Conservation (phyloP, 1,284 basidiomycete genomes). For the Ganoderma boninense region DNA sequence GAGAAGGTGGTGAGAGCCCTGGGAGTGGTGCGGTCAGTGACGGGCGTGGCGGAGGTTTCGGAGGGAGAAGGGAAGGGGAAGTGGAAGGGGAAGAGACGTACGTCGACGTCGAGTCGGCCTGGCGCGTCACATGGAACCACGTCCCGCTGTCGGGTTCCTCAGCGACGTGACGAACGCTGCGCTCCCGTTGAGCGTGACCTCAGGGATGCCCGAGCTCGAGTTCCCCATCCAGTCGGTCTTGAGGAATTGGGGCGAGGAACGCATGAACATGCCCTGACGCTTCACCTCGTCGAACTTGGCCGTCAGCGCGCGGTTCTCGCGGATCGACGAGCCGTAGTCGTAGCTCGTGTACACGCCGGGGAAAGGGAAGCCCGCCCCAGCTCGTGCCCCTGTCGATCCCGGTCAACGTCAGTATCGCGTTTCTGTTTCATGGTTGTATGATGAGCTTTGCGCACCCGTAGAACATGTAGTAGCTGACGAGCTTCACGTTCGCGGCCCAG, state of each 20-base stretch:
- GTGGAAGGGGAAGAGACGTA: constrained; percentile 43
- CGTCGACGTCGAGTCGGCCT: constrained; percentile 73
- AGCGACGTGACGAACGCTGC: constrained; percentile 68
- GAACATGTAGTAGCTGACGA: constrained; percentile 84
- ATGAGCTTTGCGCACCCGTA: constrained; percentile 60
- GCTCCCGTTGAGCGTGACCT: constrained; percentile 56
- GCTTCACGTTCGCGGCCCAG: constrained; percentile 80
- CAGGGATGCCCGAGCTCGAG: constrained; percentile 54
- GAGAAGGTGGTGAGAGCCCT: constrained; percentile 62
- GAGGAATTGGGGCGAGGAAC: constrained; percentile 78
- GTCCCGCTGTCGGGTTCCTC: constrained; percentile 68
- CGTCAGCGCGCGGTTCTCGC: constrained; percentile 74
- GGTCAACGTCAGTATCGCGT: background rate
- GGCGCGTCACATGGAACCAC: constrained; percentile 77
- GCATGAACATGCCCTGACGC: constrained; percentile 76
- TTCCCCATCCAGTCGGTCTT: constrained; percentile 80
- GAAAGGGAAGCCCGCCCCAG: constrained; percentile 80
- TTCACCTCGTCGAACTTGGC: constrained; percentile 80
- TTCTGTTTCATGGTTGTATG: background rate
- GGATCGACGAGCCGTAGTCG: constrained; percentile 73
- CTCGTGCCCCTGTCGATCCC: constrained; percentile 72
- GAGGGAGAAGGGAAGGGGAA: background rate
- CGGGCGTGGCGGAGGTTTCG: background rate
- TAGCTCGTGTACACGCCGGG: constrained; percentile 70
- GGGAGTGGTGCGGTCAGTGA: background rate